These are phyloP conservation scores for Corchorus olitorius DNA, from an alignment of 345 rosid genomes.

Conservation along the genomic window DNA sequence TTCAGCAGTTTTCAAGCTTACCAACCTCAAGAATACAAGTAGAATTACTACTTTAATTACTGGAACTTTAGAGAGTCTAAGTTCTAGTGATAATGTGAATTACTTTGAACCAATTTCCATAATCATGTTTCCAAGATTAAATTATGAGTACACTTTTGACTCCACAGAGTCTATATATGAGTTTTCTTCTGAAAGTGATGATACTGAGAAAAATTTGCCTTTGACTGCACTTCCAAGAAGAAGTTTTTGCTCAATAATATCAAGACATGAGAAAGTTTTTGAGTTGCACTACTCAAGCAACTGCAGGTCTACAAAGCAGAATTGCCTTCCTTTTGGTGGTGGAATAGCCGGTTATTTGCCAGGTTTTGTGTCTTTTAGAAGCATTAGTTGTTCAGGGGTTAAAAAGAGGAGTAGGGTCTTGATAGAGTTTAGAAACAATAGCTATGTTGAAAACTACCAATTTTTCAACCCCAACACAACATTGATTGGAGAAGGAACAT, in stretches of 20 bases:
- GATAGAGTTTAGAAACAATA: conserved; percentile 18
- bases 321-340: conserved; percentile 24
- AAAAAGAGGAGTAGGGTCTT: conserved; percentile 24
- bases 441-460: background rate
- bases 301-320: conserved; percentile 25
- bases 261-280: conserved; percentile 13
- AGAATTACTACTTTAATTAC: conserved; percentile 40
- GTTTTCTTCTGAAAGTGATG: conserved; percentile 20
- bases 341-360: conserved; percentile 29
- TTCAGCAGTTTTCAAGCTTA: conserved; percentile 45
- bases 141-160: conserved; percentile 23
- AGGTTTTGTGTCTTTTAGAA: conserved; percentile 20
- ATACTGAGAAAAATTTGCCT: conserved; percentile 17
- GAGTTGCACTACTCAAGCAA: conserved; percentile 25
- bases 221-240: conserved; percentile 1
- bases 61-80: conserved; percentile 46
- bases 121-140: conserved; percentile 35
- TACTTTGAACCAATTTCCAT: conserved; percentile 43
- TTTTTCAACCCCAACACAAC: conserved; percentile 22
- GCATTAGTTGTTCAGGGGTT: conserved; percentile 33
- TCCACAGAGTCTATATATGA: conserved; percentile 18
- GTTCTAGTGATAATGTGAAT: conserved; percentile 21
- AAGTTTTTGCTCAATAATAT: conserved; percentile 29
- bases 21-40: conserved; percentile 29
- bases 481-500: conserved; percentile 53